Conservation (phyloP, 2,329 filamentous ascomycete species). For the Aspergillus calidoustus region DNA sequence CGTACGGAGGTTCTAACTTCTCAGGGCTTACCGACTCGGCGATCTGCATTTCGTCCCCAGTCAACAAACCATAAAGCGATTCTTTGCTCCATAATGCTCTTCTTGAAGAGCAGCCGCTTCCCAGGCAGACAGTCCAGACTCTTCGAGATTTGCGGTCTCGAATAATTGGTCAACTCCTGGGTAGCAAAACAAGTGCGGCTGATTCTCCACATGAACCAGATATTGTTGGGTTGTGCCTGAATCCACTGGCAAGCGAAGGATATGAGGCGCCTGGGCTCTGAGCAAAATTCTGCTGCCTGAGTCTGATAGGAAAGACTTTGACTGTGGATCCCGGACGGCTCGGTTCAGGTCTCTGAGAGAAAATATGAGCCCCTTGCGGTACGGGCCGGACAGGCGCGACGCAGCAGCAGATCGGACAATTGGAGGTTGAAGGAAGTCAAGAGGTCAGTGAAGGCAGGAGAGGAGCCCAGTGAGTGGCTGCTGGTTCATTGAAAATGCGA, state of each 20-base stretch:
- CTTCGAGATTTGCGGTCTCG: not conserved
- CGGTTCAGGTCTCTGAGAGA: not conserved
- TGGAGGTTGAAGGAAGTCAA: not conserved
- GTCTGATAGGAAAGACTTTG: not conserved
- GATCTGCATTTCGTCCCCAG: not conserved
- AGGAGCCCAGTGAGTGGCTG: not conserved
- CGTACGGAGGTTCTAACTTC: no score
- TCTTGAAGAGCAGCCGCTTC: not conserved
- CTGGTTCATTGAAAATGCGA: not conserved
- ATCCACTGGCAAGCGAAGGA: not conserved
- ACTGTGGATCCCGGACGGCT: no score
- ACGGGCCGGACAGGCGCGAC: slow-evolving; percentile 1
- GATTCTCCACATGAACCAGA: not conserved
- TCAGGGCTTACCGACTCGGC: not conserved
- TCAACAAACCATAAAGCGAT: not conserved
- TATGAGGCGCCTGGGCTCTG: not conserved
- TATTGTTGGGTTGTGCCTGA: not conserved
- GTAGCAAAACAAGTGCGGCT: not conserved
- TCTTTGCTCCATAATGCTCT: slow-evolving; percentile 1
- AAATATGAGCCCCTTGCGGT: not conserved
- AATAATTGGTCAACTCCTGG: not conserved
- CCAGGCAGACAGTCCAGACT: not conserved
- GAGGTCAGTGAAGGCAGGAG: not conserved
- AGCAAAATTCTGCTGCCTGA: not conserved
- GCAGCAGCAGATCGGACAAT: not conserved